Base-by-base conservation (phyloP, 805 yeast genomes). In the Blastobotrys peoriensis region DNA sequence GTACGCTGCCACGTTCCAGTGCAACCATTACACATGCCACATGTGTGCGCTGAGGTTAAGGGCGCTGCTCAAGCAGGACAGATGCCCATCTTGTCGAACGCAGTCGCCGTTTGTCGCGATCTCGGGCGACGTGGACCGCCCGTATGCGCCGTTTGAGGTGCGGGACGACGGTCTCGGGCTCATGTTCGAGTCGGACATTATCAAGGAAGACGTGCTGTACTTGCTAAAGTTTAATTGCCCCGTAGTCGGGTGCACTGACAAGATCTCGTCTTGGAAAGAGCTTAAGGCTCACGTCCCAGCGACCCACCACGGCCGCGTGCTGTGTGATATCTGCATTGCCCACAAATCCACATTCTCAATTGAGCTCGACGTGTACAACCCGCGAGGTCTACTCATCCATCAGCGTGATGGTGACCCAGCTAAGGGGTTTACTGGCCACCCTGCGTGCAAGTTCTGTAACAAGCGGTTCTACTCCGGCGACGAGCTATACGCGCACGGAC, bases 21-120 rank as follows among this genome's bases (percentile, higher is more conserved):
- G 99, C 64, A 79, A 81, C 55, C 98, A 93, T 60, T 74, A 70
- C 27, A 79, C 88, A 0, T 93, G 99, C 63, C 86, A 87, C 58
- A 66, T 62, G 37, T 93, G 99, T 68, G 70, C 86, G 0, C 75
- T 91, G 52, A 73, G 96, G 51, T 88, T 87, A 57, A 70, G 96
- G 36, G 89, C 88, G 0, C 66, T 91, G 13, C 88, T 83, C 64
- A 72, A 75, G 19, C 86, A 85, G 63, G 73, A 71, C 25, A 68
- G 75, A 16, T 93, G 99, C 69, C 70, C 89, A 40, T 81, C 87
- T 36, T 93, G 99, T 63, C 78, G 98, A 57, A 60, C 52, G 36
- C 33, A 51, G 41, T 40, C 43, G 34, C 30, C 30, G 13, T 25
- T 25, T 13, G 30, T 25, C 10, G 30, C 30, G 30, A 25, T 25